phyloP scores from a whole-genome alignment of 1,284 basidiomycete genomes.

The Fistulinella staudtii region DNA sequence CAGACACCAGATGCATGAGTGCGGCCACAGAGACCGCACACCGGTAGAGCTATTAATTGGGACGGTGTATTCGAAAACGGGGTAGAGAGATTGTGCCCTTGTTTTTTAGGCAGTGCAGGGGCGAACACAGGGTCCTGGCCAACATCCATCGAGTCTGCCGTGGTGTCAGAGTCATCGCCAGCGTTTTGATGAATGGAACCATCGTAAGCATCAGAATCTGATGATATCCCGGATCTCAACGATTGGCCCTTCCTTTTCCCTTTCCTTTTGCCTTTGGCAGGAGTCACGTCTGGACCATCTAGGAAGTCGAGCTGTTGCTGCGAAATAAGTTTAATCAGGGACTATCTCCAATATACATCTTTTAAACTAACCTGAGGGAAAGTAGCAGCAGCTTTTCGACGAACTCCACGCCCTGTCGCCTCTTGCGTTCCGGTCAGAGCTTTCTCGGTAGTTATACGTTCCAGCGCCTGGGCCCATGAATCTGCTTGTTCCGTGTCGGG shows the following conservation, averaged over 20 bases:
- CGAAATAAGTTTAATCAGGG: conserved; percentile 7
- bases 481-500: conserved; percentile 51
- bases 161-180: conserved; percentile 25
- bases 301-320: conserved; percentile 35
- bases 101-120: conserved; percentile 10
- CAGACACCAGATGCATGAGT: conserved; percentile 51
- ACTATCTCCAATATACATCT: not conserved
- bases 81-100: conserved; percentile 6
- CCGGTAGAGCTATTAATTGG: conserved; percentile 16
- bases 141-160: conserved; percentile 21
- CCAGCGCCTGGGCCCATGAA: conserved; percentile 73
- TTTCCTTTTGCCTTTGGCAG: conserved; percentile 22
- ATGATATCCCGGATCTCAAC: conserved; percentile 20
- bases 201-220: conserved; percentile 33
- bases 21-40: conserved; percentile 67
- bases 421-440: conserved; percentile 46
- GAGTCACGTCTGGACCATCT: conserved; percentile 28
- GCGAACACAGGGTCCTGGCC: conserved; percentile 2
- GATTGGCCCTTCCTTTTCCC: conserved; percentile 28
- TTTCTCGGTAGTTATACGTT: conserved; percentile 57
- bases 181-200: conserved; percentile 13
- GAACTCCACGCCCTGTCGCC: conserved; percentile 64
- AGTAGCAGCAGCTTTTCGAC: conserved; percentile 60
- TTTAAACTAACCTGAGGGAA: conserved; percentile 46
- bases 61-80: conserved; percentile 17